Evolutionary conservation across 139 green algal genomes (phyloP), one percentile per base, ranked within the genome.

Genomic region (Deuterostichococcus epilithicus): DNA sequence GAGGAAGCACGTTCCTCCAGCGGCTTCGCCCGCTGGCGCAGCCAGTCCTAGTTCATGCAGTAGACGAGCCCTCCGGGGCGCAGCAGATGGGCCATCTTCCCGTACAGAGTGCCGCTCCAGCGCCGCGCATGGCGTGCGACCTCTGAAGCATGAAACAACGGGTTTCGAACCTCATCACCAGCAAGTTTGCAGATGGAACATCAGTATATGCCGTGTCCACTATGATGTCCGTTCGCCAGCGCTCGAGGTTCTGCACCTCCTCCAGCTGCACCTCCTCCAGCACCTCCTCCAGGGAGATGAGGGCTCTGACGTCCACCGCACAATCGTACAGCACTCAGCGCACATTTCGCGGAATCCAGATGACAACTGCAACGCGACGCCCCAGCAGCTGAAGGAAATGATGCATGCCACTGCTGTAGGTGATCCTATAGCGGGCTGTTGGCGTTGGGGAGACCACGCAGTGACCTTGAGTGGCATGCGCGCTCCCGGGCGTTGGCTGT

Each of bases 371-470:
- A 1, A 77, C 68, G 28, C 47, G 85, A 5, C 89, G 81, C 0
- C 88, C 85, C 1, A 80, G 65, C 0, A 78, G 60, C 52, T 63
- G 72, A 42, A 96, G 67, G 73, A 90, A 96, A 67, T 96, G 93
- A 52, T 89, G 81, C 87, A 97, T 88, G 68, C 92, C 93, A 80
- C 90, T 83, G 83, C 91, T 96, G 82, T 94, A 98, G 0, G 94
- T 97, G 37, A 91, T 97, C 84, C 97, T 99, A 98, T 90, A 0
- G 98, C 86, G 13, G 98, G 39, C 78, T 99, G 94, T n/a, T n/a
- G n/a, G n/a, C n/a, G n/a, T n/a, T n/a, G n/a, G n/a, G n/a, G n/a
- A n/a, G n/a, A n/a, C n/a, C n/a, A n/a, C n/a, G n/a, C n/a, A n/a
- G n/a, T n/a, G n/a, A n/a, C n/a, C 0, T 94, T 93, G 80, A 98